These are phyloP conservation scores for Uncinocarpus reesii DNA, from an alignment of 2,329 filamentous ascomycete species.

Conservation along the genomic window DNA sequence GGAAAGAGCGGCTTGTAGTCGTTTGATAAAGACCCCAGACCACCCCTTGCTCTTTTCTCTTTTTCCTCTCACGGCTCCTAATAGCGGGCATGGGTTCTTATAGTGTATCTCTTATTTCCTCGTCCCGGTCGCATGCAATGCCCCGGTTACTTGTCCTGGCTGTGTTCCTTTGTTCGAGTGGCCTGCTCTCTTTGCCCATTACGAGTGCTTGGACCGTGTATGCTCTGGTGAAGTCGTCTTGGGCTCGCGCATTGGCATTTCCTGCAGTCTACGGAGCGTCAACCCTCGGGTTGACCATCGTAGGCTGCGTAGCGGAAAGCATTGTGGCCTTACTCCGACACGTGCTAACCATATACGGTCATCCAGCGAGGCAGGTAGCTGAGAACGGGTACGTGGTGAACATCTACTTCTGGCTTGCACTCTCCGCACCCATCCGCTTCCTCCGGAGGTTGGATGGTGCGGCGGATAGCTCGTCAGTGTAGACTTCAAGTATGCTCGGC, in stretches of 20 bases:
- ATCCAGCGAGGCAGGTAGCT: background rate
- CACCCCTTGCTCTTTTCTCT: background rate
- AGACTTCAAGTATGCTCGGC: conserved; percentile 10
- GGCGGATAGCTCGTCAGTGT: conserved; percentile 4
- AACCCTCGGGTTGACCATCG: background rate
- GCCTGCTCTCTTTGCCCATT: background rate
- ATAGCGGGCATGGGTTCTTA: background rate
- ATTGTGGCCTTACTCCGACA: background rate
- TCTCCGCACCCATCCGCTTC: background rate
- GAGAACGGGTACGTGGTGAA: conserved; percentile 1
- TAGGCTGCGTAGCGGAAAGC: background rate
- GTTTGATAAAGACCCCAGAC: background rate
- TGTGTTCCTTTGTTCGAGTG: background rate
- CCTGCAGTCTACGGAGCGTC: background rate
- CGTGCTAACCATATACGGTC: background rate
- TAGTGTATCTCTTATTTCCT: background rate
- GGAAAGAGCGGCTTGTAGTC: background rate
- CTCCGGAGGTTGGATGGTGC: background rate
- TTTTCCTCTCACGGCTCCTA: background rate
- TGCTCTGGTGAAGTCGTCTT: background rate
- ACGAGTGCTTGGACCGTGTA: background rate
- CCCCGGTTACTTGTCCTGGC: background rate
- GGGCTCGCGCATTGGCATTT: background rate
- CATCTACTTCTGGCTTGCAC: conserved; percentile 1
- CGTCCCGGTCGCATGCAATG: background rate